phyloP scores from a whole-genome alignment of 1,284 basidiomycete species.

The Coniferiporia weirii region DNA sequence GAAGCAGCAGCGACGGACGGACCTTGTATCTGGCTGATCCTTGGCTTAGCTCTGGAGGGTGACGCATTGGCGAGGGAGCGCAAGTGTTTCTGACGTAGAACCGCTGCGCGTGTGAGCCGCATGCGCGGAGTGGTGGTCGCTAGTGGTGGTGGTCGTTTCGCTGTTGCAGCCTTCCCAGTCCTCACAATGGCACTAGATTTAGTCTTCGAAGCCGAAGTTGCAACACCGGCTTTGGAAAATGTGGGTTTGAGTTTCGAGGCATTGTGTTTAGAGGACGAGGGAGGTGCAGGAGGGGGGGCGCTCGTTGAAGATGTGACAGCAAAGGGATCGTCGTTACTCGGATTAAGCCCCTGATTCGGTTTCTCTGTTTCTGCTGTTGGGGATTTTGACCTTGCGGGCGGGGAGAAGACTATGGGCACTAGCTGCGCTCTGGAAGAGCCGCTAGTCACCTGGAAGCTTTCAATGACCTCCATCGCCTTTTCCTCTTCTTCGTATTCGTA shows the following conservation, averaged over 20 bases:
- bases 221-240: not conserved
- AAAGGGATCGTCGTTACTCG: not conserved
- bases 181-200: not conserved
- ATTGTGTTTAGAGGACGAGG: not conserved
- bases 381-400: too few relatives aligned
- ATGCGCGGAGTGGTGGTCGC: conserved; percentile 8
- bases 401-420: too few relatives aligned
- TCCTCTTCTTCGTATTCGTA: conserved; percentile 9
- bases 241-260: not conserved
- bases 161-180: not conserved
- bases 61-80: not conserved
- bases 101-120: conserved; percentile 13
- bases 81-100: conserved; percentile 13
- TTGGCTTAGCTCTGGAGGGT: not conserved
- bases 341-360: not conserved
- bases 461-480: not conserved
- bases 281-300: not conserved
- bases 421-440: too few relatives aligned
- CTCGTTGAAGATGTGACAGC: not conserved
- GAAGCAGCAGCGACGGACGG: not conserved
- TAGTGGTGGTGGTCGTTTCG: not conserved
- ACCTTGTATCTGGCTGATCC: not conserved
- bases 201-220: not conserved
- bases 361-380: not conserved
- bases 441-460: not conserved